Conservation (phyloP, 2,329 filamentous ascomycete genomes). For the Stemphylium beticola region DNA sequence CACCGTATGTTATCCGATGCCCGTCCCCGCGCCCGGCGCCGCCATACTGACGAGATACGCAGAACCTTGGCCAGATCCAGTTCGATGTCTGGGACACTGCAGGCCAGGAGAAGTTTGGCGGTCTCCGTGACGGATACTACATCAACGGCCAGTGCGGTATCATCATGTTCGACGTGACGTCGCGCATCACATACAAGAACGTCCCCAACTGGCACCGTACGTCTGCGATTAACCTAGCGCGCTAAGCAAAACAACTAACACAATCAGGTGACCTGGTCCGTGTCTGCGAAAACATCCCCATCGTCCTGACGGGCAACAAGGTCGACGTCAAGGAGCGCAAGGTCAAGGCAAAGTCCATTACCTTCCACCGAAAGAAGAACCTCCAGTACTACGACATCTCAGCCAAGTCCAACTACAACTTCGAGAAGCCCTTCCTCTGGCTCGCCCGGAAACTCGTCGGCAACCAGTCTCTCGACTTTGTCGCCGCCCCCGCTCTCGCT, state of each 20-base stretch:
- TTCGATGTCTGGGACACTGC: slow-evolving; percentile 99
- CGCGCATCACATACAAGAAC: slow-evolving; percentile 99
- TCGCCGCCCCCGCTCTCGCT: slow-evolving; percentile 91
- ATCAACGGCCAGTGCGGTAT: slow-evolving; percentile 99
- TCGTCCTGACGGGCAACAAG: slow-evolving; percentile 99
- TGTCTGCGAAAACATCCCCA: slow-evolving; percentile 99
- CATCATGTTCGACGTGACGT: slow-evolving; percentile 99
- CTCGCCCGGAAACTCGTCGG: slow-evolving; percentile 97
- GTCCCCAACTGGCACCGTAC: slow-evolving; percentile 99
- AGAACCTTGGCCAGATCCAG: slow-evolving; percentile 94
- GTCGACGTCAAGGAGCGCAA: slow-evolving; percentile 99
- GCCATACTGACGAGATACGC: slow-evolving; percentile 29
- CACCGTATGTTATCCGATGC: slow-evolving; percentile 73
- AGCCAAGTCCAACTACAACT: slow-evolving; percentile 99
- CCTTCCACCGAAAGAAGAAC: slow-evolving; percentile 99
- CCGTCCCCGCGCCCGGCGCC: slow-evolving; percentile 10
- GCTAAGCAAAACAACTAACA: slow-evolving; percentile 21
- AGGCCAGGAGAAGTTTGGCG: slow-evolving; percentile 99
- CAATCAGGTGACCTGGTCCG: slow-evolving; percentile 88
- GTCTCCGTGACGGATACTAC: slow-evolving; percentile 99
- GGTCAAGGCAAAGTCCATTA: slow-evolving; percentile 99
- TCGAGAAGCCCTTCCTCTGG: slow-evolving; percentile 99
- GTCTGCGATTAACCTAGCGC: slow-evolving; percentile 49
- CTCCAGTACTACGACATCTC: slow-evolving; percentile 99
- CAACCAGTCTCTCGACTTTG: slow-evolving; percentile 90